Conservation (phyloP, 208 protist species). For the Trypanosoma caninum region DNA sequence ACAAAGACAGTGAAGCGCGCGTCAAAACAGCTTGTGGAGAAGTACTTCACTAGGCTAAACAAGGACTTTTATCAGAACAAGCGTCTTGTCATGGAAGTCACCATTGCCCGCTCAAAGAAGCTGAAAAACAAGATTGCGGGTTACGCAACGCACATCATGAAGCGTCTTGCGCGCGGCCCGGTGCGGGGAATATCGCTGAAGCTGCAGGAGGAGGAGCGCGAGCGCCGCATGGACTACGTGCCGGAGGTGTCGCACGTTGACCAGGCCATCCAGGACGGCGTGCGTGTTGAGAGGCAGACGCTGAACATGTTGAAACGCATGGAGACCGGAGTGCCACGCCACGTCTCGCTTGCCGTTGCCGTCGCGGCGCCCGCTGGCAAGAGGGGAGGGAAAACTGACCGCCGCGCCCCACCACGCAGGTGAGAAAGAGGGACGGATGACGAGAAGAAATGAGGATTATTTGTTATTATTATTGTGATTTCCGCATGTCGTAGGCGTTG, state of each 20-base stretch:
- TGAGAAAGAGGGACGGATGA: too few relatives aligned
- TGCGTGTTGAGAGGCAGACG: slow-evolving; percentile 89
- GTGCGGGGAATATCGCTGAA: slow-evolving; percentile 99
- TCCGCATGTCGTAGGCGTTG: too few relatives aligned
- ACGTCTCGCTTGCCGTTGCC: slow-evolving; percentile 44
- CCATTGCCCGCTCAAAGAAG: slow-evolving; percentile 98
- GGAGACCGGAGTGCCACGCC: slow-evolving; percentile 78
- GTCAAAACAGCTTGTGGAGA: slow-evolving; percentile 98
- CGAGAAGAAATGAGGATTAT: too few relatives aligned
- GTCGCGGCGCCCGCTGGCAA: slow-evolving; percentile 22
- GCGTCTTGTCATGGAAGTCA: slow-evolving; percentile 95
- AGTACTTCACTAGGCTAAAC: slow-evolving; percentile 99
- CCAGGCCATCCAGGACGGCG: slow-evolving; percentile 79
- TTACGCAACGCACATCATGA: slow-evolving; percentile 99
- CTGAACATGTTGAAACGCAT: slow-evolving; percentile 83
- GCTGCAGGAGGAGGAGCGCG: slow-evolving; percentile 99
- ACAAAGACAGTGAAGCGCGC: slow-evolving; percentile 99
- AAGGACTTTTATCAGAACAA: slow-evolving; percentile 99
- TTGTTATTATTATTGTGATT: too few relatives aligned
- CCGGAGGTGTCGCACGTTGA: slow-evolving; percentile 92
- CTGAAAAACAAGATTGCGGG: slow-evolving; percentile 99
- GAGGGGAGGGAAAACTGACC: slow-evolving; percentile 34
- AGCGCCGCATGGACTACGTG: slow-evolving; percentile 99
- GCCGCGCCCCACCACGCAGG: slow-evolving; percentile 31
- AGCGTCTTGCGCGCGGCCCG: slow-evolving; percentile 96